These are phyloP conservation scores for Ganoderma lingzhi DNA, from an alignment of 1,284 basidiomycete species.

Conservation along the genomic window DNA sequence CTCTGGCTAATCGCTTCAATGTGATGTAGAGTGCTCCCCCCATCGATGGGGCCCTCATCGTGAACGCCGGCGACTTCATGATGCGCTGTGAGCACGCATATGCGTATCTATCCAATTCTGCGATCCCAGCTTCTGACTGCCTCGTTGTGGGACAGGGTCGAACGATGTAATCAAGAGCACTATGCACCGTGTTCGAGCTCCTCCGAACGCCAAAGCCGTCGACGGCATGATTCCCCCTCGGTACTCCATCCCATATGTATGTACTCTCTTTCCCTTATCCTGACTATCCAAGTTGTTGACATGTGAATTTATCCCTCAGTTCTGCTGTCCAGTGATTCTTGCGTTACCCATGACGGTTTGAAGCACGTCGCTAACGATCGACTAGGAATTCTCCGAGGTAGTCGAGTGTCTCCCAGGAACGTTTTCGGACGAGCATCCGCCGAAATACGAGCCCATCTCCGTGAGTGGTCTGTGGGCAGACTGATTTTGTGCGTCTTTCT, in stretches of 20 bases:
- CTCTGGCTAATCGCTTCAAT: neutral
- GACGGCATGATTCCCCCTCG: slow-evolving; percentile 53
- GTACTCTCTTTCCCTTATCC: slow-evolving; percentile 26
- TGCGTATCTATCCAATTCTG: neutral
- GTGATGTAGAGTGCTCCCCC: slow-evolving; percentile 52
- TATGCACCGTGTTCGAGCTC: slow-evolving; percentile 64
- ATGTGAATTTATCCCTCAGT: slow-evolving; percentile 36
- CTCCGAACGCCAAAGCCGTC: slow-evolving; percentile 38
- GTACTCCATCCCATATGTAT: slow-evolving; percentile 66
- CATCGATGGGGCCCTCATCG: slow-evolving; percentile 58
- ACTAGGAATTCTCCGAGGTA: slow-evolving; percentile 49
- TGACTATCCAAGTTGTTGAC: no score
- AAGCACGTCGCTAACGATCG: neutral
- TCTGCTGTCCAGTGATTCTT: slow-evolving; percentile 51
- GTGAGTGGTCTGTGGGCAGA: slow-evolving; percentile 30
- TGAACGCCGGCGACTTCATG: slow-evolving; percentile 69
- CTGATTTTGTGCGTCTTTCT: neutral
- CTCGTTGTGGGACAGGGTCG: slow-evolving; percentile 49
- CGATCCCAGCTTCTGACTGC: neutral
- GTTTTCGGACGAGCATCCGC: slow-evolving; percentile 49
- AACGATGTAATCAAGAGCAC: slow-evolving; percentile 69
- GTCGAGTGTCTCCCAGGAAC: slow-evolving; percentile 63
- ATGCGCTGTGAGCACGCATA: slow-evolving; percentile 52
- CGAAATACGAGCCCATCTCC: slow-evolving; percentile 52
- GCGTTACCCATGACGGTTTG: neutral